Percentiles rank a stretch among this genome's conserved stretches.
phyloP scores from a whole-genome alignment of 2,329 filamentous ascomycete species.

The Atkinsonella hypoxylon region DNA sequence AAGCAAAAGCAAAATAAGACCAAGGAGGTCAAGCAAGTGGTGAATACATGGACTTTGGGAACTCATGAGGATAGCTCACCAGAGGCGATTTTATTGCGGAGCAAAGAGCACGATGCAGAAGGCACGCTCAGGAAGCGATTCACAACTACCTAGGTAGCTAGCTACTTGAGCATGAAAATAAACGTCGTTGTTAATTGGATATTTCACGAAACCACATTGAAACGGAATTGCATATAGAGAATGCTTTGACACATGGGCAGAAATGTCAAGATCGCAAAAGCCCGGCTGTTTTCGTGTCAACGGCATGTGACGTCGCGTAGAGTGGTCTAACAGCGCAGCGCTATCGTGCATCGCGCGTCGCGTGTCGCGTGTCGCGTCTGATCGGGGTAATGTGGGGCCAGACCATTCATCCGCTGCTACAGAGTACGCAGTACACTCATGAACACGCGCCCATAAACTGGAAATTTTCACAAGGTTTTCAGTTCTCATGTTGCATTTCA shows the following conservation, averaged over 20 bases:
- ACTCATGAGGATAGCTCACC: conserved; percentile 18
- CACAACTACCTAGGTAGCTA: conserved; percentile 3
- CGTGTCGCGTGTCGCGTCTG: conserved; percentile 8
- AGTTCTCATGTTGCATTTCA: too few species aligned
- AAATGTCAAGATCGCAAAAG: too few species aligned
- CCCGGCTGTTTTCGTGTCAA: not conserved
- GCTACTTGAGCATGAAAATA: not conserved
- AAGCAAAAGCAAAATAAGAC: conserved; percentile 48
- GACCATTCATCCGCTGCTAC: not conserved
- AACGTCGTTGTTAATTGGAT: not conserved
- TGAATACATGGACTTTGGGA: conserved; percentile 59
- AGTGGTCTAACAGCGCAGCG: not conserved
- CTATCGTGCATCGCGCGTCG: conserved; percentile 5
- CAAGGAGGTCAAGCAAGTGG: conserved; percentile 55
- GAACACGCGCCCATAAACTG: not conserved
- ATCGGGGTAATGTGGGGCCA: not conserved
- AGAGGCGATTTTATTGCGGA: conserved; percentile 14
- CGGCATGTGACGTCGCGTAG: conserved; percentile 9
- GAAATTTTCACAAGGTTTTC: not conserved
- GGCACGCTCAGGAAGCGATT: conserved; percentile 17
- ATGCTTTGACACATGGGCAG: too few species aligned
- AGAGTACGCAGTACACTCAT: not conserved
- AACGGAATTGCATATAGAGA: too few species aligned
- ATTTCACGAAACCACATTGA: not conserved
- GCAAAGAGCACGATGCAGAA: conserved; percentile 11